Evolutionary conservation across 257 asterid species (phyloP), one percentile per base, ranked within the genome.

Genomic region (Lycium ferocissimum): DNA sequence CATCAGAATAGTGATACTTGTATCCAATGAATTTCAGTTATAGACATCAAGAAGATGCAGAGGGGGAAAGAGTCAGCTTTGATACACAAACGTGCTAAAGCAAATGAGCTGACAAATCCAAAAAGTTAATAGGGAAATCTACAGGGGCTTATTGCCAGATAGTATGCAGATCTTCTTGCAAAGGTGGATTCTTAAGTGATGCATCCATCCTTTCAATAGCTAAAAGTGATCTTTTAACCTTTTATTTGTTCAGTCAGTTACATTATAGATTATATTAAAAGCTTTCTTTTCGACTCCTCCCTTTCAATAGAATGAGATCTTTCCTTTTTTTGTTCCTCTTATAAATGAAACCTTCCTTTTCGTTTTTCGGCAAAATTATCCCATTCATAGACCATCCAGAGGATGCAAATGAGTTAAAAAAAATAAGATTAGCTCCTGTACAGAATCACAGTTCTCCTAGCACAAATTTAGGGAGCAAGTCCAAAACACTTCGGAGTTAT

Each of bases 1-100:
- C 62, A 76, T 22, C 43, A 76, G 81, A 75, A 49, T 20, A 49
- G 62, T 75, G 81, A 75, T 75, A 53, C 43, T 13, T 22, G 62
- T 75, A 33, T 49, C 81, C 62, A 40, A 70, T 70, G 15, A 70
- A n/a, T n/a, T n/a, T n/a, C n/a, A n/a, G n/a, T n/a, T n/a, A 38
- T 38, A 38, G 43, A 40, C 45, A 40, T 40, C 45, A 40, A 40
- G 45, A 40, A 40, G 45, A 40, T 40, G 45, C 45, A 40, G 45
- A 40, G 45, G 45, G 45, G 45, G 45, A 40, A 40, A 40, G 45
- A 40, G 7, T 40, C 45, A 2, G 45, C 45, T 40, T 40, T 40
- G 45, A 40, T 40, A 40, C 45, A 40, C 2, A 40, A 40, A 40
- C 6, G 45, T 40, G 45, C 43, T 40, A 40, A 40, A 40, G 43